These are phyloP conservation scores for Aspergillus proliferans DNA, from an alignment of 2,329 filamentous ascomycete species.

Conservation along the genomic window DNA sequence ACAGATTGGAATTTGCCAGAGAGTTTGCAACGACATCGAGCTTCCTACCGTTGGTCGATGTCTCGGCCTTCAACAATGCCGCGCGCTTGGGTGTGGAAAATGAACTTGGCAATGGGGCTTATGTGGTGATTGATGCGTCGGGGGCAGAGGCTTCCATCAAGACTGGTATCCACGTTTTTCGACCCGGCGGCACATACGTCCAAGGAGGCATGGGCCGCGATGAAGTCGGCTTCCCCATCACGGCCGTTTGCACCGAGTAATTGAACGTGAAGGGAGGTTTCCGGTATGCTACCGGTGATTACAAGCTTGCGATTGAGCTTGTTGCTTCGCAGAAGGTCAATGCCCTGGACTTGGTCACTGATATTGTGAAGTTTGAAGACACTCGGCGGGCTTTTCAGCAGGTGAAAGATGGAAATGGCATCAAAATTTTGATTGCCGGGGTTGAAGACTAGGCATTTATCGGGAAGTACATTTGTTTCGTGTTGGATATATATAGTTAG, in stretches of 20 bases:
- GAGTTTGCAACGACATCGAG: slow-evolving; percentile 51
- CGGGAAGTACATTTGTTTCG: too few species aligned
- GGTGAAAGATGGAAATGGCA: not conserved
- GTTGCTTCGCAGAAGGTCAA: slow-evolving; percentile 60
- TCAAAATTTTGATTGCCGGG: not conserved
- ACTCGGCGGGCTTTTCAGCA: slow-evolving; percentile 50
- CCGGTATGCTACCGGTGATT: slow-evolving; percentile 75
- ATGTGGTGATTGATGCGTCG: slow-evolving; percentile 71
- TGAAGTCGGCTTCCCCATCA: slow-evolving; percentile 55
- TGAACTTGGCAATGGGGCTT: slow-evolving; percentile 59
- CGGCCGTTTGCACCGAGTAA: slow-evolving; percentile 72
- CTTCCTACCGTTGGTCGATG: slow-evolving; percentile 53
- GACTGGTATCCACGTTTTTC: slow-evolving; percentile 61
- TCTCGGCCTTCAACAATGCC: slow-evolving; percentile 65
- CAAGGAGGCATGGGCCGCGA: slow-evolving; percentile 83
- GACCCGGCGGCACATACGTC: slow-evolving; percentile 66
- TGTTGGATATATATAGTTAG: too few species aligned
- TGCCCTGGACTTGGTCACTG: slow-evolving; percentile 67
- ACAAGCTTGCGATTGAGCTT: slow-evolving; percentile 67
- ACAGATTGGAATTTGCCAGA: slow-evolving; percentile 70
- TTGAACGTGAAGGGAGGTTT: slow-evolving; percentile 73
- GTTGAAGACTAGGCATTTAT: not conserved
- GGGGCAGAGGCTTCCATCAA: slow-evolving; percentile 73
- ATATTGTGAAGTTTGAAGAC: slow-evolving; percentile 63
- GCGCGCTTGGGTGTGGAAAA: slow-evolving; percentile 56